These are phyloP conservation scores for Eucalyptus tenuipes DNA, from an alignment of 345 rosid genomes.

Conservation along the genomic window DNA sequence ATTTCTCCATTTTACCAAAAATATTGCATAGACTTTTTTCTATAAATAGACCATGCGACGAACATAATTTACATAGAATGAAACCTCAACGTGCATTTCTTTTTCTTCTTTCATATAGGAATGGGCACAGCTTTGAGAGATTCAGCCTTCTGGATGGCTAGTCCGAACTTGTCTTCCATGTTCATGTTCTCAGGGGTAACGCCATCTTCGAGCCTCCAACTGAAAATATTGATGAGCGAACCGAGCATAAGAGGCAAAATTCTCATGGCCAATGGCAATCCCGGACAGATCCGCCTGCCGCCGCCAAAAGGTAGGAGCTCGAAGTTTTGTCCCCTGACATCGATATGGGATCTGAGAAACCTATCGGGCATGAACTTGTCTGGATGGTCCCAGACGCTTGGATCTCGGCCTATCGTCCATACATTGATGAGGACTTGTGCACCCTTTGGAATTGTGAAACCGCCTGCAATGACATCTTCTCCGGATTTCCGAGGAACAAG, in stretches of 20 bases:
- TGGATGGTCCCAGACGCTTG: not conserved
- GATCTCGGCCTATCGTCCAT: not conserved
- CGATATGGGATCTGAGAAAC: not conserved
- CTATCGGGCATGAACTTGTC: not conserved
- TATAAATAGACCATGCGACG: not conserved
- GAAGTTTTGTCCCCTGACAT: not conserved
- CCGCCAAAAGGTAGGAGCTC: not conserved
- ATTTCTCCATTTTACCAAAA: not conserved
- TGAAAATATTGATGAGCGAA: not conserved
- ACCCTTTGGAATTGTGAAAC: not conserved
- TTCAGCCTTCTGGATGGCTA: not conserved
- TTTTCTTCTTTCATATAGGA: not conserved
- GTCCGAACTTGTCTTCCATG: not conserved
- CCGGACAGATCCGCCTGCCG: not conserved
- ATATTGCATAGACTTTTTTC: too few relatives aligned
- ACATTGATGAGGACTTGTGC: not conserved
- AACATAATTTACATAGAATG: not conserved
- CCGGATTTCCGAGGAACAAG: not conserved
- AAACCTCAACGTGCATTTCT: not conserved
- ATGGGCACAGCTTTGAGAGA: not conserved
- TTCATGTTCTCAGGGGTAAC: not conserved
- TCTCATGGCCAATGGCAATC: not conserved
- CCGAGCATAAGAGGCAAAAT: not conserved
- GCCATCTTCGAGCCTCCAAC: not conserved
- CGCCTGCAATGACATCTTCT: not conserved